Conservation (phyloP, 140 eudicot species). For the Anethum foeniculum region DNA sequence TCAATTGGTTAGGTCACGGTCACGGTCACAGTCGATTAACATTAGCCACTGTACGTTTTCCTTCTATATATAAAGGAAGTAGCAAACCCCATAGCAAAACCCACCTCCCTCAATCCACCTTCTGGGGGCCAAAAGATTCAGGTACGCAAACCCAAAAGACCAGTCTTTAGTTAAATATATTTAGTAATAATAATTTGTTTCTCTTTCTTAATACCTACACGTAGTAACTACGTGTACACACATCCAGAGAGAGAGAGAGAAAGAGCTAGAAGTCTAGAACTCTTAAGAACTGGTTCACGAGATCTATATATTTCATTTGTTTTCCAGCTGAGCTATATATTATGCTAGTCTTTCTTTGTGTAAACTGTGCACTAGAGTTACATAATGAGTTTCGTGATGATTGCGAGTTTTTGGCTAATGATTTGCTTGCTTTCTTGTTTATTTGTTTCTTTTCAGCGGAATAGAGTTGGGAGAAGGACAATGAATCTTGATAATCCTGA, state of each 20-base stretch:
- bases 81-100: neutral
- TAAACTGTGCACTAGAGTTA: neutral
- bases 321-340: neutral
- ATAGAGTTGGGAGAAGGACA: neutral
- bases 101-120: neutral
- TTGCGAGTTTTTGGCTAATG: neutral
- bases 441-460: neutral
- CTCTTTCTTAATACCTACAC: no score
- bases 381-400: neutral
- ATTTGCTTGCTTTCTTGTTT: neutral
- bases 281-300: neutral
- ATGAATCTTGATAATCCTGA: neutral
- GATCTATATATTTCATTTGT: neutral
- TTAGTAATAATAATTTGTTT: neutral
- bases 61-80: neutral
- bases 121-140: neutral
- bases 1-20: no score
- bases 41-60: no score
- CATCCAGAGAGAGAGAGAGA: neutral
- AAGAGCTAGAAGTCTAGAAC: neutral
- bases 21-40: no score
- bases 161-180: neutral
- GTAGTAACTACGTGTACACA: neutral
- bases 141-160: neutral
- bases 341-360: no score